phyloP scores from a whole-genome alignment of 768 basidiomycete species.

The Russula griseocarnosa region DNA sequence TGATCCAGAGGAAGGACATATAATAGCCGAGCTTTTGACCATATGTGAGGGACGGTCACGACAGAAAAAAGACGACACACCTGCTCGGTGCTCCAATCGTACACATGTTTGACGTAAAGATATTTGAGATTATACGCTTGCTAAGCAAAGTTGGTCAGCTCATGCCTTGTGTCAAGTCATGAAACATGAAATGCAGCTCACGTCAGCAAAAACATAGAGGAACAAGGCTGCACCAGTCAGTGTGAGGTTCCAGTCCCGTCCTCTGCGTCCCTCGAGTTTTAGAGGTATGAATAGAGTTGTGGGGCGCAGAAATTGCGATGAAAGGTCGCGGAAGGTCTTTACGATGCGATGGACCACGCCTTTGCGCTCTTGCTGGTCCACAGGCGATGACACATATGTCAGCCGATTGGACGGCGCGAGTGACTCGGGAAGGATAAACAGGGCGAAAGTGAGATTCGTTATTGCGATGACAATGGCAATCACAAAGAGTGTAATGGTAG shows the following conservation, averaged over 20 bases:
- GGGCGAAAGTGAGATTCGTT: slow-evolving; percentile 21
- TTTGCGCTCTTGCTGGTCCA: slow-evolving; percentile 8
- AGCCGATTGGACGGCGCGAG: slow-evolving; percentile 19
- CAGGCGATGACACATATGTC: background rate
- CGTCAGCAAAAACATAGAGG: slow-evolving; percentile 26
- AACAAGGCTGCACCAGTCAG: slow-evolving; percentile 27
- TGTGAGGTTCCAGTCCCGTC: slow-evolving; percentile 28
- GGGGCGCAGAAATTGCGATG: slow-evolving; percentile 24
- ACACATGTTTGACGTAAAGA: slow-evolving; percentile 28
- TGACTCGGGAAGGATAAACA: slow-evolving; percentile 28
- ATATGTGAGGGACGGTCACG: background rate
- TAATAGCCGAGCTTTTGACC: slow-evolving; percentile 26
- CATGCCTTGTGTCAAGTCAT: background rate
- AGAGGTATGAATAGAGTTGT: slow-evolving; percentile 24
- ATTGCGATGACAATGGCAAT: slow-evolving; percentile 25
- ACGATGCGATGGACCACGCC: slow-evolving; percentile 1
- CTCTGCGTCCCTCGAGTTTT: slow-evolving; percentile 24
- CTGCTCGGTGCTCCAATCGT: slow-evolving; percentile 28
- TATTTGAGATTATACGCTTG: slow-evolving; percentile 30
- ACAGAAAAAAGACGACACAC: slow-evolving; percentile 7
- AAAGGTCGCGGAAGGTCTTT: background rate
- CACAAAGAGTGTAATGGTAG: slow-evolving; percentile 21
- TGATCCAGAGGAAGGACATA: slow-evolving; percentile 28
- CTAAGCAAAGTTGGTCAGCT: slow-evolving; percentile 12
- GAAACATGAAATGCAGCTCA: slow-evolving; percentile 1